phyloP scores from a whole-genome alignment of 176 grass and related monocot genomes.

The Secale cereale region DNA sequence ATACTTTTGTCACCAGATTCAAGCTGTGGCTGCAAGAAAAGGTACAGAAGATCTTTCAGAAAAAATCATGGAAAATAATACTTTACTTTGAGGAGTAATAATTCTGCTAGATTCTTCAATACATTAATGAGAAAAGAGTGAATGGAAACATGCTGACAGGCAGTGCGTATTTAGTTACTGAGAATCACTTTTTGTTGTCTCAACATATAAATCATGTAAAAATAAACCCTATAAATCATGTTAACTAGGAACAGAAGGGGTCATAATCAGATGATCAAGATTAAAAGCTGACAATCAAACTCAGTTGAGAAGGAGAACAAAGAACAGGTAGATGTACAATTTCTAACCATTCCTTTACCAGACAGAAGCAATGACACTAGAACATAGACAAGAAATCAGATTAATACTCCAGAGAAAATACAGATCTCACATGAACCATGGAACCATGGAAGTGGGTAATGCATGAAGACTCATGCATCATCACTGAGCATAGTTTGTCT shows the following conservation, averaged over 20 bases:
- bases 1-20: conserved; percentile 97
- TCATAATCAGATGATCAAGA: neutral
- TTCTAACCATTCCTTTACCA: neutral
- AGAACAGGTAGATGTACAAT: neutral
- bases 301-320: neutral
- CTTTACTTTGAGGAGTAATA: neutral
- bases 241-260: neutral
- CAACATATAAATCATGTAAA: neutral
- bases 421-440: neutral
- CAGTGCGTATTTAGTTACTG: neutral
- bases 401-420: conserved; percentile 3
- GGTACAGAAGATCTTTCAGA: conserved; percentile 32
- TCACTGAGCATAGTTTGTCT: neutral
- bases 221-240: neutral
- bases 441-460: conserved; percentile 20
- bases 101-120: neutral
- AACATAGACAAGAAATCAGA: neutral
- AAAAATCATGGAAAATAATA: conserved; percentile 17
- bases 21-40: conserved; percentile 78
- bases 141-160: neutral
- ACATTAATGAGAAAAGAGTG: neutral
- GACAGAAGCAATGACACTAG: neutral
- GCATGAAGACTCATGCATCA: neutral
- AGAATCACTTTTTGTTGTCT: neutral
- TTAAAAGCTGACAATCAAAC: neutral